Evolutionary conservation across 2,329 filamentous ascomycete species (phyloP), one percentile per base, ranked within the genome.

Genomic region (Ophiostoma pallidulum): DNA sequence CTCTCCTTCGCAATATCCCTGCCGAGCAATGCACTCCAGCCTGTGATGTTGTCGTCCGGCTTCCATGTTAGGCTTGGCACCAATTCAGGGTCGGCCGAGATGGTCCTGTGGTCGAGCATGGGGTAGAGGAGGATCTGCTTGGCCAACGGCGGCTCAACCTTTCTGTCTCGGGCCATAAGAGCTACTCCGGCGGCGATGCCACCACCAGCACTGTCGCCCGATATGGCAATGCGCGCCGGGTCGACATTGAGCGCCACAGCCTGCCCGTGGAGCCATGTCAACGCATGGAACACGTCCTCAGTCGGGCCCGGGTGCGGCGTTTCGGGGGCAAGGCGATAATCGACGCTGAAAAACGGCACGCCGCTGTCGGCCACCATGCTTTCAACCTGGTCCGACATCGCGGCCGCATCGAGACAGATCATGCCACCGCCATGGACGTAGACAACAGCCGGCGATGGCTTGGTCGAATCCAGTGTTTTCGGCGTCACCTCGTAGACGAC

Each of bases 271-370:
- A 67, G 64, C 56, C 62, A 66, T 18, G 45, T 26, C 22, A 64
- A 45, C 2, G 52, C 59, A 8, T 55, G 41, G 31, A 57, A 59
- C 14, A 51, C 42, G 56, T 77, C 73, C 33, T 73, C 57, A 4
- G 74, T 57, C 2, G 65, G 63, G 4, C 54, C 59, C 0, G 73
- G 72, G 49, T 70, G 73, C 8, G 62, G 62, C 42, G 68, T 59
- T 51, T 75, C 72, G 0, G 74, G 74, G 1, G 70, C 70, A 12
- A 74, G 62, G 0, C 70, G 60, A 56, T 77, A 77, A 31, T 70
- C 68, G 1, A 74, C 66, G 48, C 69, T 56, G 29, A 54, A 61
- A 37, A 57, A 41, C 47, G 55, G 51, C 3, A 58, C 48, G 24
- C 51, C 54, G 1, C 53, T 48, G 2, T 28, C 38, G 29, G 43